Evolutionary conservation across 306 rosid species (phyloP).

Genomic region (Lotus japonicus): DNA sequence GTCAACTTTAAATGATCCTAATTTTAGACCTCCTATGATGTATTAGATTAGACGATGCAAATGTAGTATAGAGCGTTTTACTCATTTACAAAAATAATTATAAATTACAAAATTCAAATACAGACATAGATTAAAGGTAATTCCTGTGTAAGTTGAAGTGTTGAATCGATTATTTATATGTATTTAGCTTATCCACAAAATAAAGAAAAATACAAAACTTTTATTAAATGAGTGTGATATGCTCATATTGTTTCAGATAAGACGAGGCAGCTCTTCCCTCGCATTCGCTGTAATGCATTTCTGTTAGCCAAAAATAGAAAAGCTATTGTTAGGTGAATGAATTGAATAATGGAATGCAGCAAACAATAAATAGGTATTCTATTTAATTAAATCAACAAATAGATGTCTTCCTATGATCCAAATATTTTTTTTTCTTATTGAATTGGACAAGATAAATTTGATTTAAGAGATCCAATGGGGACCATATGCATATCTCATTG

Average conservation of each 20-base stretch:
- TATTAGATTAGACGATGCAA: too few species aligned
- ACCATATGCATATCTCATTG: constrained; percentile 2
- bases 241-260: background rate
- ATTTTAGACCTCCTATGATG: too few species aligned
- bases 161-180: background rate
- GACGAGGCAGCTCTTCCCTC: background rate
- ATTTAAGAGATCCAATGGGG: background rate
- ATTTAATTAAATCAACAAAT: background rate
- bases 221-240: background rate
- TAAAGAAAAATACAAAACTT: background rate
- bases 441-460: background rate
- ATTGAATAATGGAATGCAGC: constrained; percentile 11
- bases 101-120: too few species aligned
- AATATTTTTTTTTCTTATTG: background rate
- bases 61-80: too few species aligned
- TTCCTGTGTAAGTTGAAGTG: too few species aligned
- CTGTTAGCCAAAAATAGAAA: background rate
- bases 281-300: background rate
- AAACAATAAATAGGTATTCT: background rate
- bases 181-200: background rate
- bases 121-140: too few species aligned
- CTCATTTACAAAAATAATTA: too few species aligned
- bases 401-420: background rate
- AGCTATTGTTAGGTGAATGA: background rate
- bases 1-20: too few species aligned